Evolutionary conservation across 75 land plant genomes (phyloP).

Genomic region (Isoetes taiwanensis): DNA sequence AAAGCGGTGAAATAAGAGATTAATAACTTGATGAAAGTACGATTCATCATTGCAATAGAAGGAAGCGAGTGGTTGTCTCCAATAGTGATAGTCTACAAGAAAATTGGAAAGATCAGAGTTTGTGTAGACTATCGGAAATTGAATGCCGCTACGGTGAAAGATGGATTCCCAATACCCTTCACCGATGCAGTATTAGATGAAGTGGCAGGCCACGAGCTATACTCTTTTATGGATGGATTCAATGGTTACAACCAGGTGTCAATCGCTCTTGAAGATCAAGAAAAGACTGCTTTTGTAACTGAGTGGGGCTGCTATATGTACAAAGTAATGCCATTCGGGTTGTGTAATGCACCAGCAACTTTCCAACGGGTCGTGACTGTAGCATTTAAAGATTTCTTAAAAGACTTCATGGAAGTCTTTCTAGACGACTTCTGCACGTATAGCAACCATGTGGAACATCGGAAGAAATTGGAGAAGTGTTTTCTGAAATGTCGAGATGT

Average conservation of each 20-base stretch:
- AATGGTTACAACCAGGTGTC: slow-evolving; percentile 5
- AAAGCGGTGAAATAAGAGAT: no score
- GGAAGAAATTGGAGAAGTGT: no score
- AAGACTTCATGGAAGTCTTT: no score
- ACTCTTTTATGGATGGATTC: slow-evolving; percentile 5
- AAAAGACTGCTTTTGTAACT: slow-evolving; percentile 11
- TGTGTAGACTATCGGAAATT: slow-evolving; percentile 2
- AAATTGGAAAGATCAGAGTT: background rate
- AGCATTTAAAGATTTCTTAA: no score
- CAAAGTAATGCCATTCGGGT: slow-evolving; percentile 10
- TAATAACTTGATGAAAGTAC: no score
- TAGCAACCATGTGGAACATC: no score
- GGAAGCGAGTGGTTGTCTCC: background rate
- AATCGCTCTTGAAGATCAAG: slow-evolving; percentile 6
- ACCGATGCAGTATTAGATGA: background rate
- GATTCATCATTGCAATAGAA: background rate
- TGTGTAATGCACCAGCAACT: slow-evolving; percentile 9
- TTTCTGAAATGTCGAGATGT: no score
- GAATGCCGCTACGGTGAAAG: background rate
- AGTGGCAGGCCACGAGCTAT: slow-evolving; percentile 6
- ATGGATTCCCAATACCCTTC: background rate
- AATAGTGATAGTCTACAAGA: slow-evolving; percentile 5
- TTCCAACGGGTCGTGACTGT: no score
- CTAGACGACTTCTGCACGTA: no score
- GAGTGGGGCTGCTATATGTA: slow-evolving; percentile 7